Evolutionary conservation across 306 rosid species (phyloP).

Genomic region (Prunus padus): DNA sequence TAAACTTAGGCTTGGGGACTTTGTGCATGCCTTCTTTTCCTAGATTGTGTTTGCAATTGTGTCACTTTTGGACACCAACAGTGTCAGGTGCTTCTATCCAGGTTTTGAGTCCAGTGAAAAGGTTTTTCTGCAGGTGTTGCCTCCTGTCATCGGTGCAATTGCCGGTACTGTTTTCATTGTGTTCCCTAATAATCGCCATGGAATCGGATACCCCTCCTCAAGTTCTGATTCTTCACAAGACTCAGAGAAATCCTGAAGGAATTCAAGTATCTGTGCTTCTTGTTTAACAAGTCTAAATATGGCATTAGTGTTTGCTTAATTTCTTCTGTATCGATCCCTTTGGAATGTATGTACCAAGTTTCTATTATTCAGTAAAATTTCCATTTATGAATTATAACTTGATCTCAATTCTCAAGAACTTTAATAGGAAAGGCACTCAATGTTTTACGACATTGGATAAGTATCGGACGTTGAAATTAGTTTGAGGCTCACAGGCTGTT

Average conservation of each 20-base stretch:
- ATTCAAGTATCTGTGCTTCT: no score
- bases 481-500: no score
- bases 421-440: background rate
- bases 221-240: constrained; percentile 19
- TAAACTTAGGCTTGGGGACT: constrained; percentile 59
- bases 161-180: constrained; percentile 46
- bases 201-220: constrained; percentile 63
- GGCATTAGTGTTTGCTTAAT: background rate
- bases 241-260: background rate
- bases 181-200: constrained; percentile 75
- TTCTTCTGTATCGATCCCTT: background rate
- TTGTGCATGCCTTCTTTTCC: constrained; percentile 59
- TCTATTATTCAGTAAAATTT: background rate
- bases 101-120: constrained; percentile 35
- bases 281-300: background rate
- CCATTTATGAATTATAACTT: background rate
- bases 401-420: background rate
- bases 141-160: constrained; percentile 59
- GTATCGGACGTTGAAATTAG: background rate
- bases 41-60: constrained; percentile 52
- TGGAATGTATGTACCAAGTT: background rate
- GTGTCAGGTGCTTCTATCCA: constrained; percentile 60
- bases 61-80: constrained; percentile 53
- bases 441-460: background rate
- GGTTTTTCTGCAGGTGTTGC: constrained; percentile 52